Evolutionary conservation across 129 eudicot species (phyloP).

Genomic region (Lactuca saligna): DNA sequence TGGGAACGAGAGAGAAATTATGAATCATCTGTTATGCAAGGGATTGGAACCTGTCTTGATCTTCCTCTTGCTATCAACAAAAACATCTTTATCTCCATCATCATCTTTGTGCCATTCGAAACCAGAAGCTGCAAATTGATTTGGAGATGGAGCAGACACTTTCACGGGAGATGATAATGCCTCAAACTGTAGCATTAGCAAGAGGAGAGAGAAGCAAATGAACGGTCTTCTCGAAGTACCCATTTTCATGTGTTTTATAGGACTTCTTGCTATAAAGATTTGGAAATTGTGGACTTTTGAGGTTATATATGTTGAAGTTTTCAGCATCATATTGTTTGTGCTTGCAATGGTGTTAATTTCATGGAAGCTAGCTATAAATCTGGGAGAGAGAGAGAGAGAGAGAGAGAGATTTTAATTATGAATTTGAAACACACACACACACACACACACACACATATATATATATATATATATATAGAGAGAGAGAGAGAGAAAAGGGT

Average conservation of each 20-base stretch:
- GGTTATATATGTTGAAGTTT: background rate
- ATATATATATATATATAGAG: no score
- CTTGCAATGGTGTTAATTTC: no score
- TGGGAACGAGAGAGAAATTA: background rate
- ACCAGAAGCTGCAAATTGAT: background rate
- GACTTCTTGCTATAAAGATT: no score
- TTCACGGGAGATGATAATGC: constrained; percentile 3
- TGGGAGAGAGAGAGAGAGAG: no score
- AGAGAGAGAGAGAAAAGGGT: no score
- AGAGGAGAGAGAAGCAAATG: constrained; percentile 14
- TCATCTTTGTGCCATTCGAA: background rate
- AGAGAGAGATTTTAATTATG: no score
- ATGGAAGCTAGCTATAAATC: no score
- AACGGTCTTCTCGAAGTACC: constrained; percentile 9
- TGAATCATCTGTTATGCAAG: constrained; percentile 13
- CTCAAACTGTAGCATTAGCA: constrained; percentile 12
- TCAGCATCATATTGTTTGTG: no score
- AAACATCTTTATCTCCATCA: background rate
- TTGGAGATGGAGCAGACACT: constrained; percentile 1
- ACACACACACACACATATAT: no score
- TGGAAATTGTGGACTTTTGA: background rate
- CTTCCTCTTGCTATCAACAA: constrained; percentile 15
- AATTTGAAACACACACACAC: no score
- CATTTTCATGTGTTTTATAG: background rate
- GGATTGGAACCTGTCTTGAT: constrained; percentile 19